These are phyloP conservation scores for Metarhizium rileyi DNA, from an alignment of 2,329 filamentous ascomycete genomes.

Conservation along the genomic window DNA sequence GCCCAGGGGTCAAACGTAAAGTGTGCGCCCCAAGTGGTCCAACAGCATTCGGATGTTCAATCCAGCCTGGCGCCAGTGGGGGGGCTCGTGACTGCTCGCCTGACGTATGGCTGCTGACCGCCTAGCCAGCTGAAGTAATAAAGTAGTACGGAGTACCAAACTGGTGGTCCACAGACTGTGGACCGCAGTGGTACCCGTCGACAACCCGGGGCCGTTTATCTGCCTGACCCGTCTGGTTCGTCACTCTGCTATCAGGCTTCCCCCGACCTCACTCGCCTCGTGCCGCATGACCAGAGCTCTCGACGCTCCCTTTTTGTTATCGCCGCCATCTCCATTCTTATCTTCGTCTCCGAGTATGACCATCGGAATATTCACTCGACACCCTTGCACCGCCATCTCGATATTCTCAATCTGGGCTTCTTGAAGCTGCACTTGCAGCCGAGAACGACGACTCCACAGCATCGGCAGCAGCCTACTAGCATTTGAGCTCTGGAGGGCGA, in stretches of 20 bases:
- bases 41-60: too few relatives aligned
- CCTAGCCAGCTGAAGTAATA: not conserved
- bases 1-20: too few relatives aligned
- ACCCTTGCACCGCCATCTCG: not conserved
- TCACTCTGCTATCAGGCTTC: not conserved
- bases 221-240: not conserved
- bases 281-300: conserved; percentile 4
- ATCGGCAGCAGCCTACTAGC: not conserved
- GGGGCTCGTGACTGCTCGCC: conserved; percentile 1
- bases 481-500: not conserved
- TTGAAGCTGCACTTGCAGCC: not conserved
- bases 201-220: not conserved
- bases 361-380: not conserved
- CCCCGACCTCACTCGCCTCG: conserved; percentile 4
- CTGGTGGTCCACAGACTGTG: too few relatives aligned
- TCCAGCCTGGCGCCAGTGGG: too few relatives aligned
- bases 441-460: not conserved
- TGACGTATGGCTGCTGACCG: conserved; percentile 3
- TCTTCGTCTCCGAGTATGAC: not conserved
- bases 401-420: not conserved
- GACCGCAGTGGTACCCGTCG: not conserved
- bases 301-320: not conserved
- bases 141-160: too few relatives aligned
- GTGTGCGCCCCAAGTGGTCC: too few relatives aligned
- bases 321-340: not conserved